Conservation (phyloP, 441 rosid genomes). For the Biscutella laevigata region DNA sequence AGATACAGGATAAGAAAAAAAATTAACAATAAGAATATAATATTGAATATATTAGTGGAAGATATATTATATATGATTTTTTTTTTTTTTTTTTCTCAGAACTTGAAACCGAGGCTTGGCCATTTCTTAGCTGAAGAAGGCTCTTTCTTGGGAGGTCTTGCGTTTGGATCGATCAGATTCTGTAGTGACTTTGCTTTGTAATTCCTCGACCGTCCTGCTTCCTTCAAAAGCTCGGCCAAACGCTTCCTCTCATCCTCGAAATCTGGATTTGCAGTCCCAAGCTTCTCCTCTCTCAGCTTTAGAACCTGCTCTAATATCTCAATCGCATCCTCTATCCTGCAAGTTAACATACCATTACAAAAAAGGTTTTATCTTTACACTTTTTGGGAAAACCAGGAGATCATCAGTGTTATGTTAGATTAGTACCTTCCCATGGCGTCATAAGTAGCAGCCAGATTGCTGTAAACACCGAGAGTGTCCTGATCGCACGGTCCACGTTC, state of each 20-base stretch:
- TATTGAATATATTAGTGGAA: conserved; percentile 19
- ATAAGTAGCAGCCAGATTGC: conserved; percentile 95
- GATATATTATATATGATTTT: conserved; percentile 11
- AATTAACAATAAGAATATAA: not conserved
- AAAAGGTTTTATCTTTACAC: too few relatives aligned
- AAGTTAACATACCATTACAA: conserved; percentile 15
- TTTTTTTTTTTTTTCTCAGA: conserved; percentile 26
- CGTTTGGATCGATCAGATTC: conserved; percentile 77
- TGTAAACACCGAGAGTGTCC: conserved; percentile 87
- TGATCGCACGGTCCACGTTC: conserved; percentile 96
- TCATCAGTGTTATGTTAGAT: not conserved
- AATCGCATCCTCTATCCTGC: conserved; percentile 92
- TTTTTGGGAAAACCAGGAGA: not conserved
- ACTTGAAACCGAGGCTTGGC: conserved; percentile 83
- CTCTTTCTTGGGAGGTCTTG: conserved; percentile 76
- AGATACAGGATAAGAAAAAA: conserved; percentile 18
- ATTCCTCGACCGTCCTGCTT: conserved; percentile 82
- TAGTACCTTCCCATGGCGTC: conserved; percentile 98
- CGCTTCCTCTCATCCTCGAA: conserved; percentile 89
- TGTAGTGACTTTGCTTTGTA: conserved; percentile 89
- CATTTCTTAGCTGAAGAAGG: conserved; percentile 59
- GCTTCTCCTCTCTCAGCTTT: conserved; percentile 89
- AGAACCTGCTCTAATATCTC: conserved; percentile 87
- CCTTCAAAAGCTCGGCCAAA: conserved; percentile 86
- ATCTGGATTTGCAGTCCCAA: conserved; percentile 93